A percentile compares a stretch with the other conserved stretches of the same genome.
Evolutionary conservation across 352 stramenopile genomes (phyloP).

Genomic region (Pythium brassicae): DNA sequence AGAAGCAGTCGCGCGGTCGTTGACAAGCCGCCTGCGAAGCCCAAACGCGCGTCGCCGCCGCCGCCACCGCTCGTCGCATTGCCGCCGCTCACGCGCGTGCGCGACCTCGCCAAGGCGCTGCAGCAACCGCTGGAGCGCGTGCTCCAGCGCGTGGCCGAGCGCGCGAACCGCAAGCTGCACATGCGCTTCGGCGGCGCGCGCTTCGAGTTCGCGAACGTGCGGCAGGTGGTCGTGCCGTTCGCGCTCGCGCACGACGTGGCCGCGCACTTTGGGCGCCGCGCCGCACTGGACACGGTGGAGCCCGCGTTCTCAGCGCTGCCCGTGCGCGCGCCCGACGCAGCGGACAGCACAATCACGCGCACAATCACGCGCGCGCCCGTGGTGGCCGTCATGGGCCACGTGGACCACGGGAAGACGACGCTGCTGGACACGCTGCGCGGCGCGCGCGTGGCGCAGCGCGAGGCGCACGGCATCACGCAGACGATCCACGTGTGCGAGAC

Average conservation of each 20-base stretch:
- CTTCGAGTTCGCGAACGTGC: slow-evolving; percentile 74
- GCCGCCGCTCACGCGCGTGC: slow-evolving; percentile 62
- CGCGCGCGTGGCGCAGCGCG: slow-evolving; percentile 87
- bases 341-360: no score
- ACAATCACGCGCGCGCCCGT: slow-evolving; percentile 91
- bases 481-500: slow-evolving; percentile 97
- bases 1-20: neutral
- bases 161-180: slow-evolving; percentile 53
- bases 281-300: slow-evolving; percentile 65
- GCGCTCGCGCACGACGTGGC: slow-evolving; percentile 54
- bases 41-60: slow-evolving; percentile 1
- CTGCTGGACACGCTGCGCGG: slow-evolving; percentile 95
- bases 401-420: slow-evolving; percentile 99
- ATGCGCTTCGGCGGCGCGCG: slow-evolving; percentile 38
- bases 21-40: neutral
- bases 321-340: neutral
- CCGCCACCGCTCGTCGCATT: slow-evolving; percentile 12
- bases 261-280: slow-evolving; percentile 26
- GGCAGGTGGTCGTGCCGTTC: slow-evolving; percentile 72
- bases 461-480: slow-evolving; percentile 99
- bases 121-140: slow-evolving; percentile 66
- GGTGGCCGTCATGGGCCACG: slow-evolving; percentile 99
- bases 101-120: slow-evolving; percentile 69
- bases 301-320: slow-evolving; percentile 29
- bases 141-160: slow-evolving; percentile 51